Percentiles rank a stretch among this genome's conserved stretches.
These are phyloP conservation scores for Rickenella mellea DNA, from an alignment of 768 basidiomycete species.

Conservation along the genomic window DNA sequence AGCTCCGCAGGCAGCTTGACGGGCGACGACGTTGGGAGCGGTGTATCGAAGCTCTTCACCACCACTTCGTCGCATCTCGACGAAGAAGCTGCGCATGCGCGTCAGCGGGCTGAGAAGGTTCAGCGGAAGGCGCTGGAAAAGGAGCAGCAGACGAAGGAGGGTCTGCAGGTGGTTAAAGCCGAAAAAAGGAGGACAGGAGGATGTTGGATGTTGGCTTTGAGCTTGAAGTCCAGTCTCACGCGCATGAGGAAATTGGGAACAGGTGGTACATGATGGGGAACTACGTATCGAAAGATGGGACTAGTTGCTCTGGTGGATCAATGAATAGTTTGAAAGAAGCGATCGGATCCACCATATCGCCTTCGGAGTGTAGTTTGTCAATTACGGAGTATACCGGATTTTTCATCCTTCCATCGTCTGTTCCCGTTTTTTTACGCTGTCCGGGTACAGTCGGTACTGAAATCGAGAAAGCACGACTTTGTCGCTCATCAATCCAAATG, in stretches of 20 bases:
- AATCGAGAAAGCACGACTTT: no score
- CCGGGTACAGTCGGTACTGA: no score
- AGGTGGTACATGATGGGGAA: constrained; percentile 8
- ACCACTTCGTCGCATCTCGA: neutral
- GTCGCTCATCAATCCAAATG: no score
- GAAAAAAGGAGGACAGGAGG: constrained; percentile 31
- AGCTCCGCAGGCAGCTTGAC: no score
- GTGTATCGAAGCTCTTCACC: neutral
- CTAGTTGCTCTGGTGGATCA: neutral
- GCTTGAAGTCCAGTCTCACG: constrained; percentile 30
- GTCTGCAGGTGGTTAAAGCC: constrained; percentile 29
- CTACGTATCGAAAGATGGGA: constrained; percentile 3
- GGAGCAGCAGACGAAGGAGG: constrained; percentile 15
- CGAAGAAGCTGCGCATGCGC: neutral
- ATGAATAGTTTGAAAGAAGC: constrained; percentile 9
- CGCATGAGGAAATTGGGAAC: constrained; percentile 12
- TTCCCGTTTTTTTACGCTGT: no score
- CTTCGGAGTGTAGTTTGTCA: no score
- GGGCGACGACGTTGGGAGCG: no score
- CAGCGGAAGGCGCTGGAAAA: constrained; percentile 6
- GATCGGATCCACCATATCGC: constrained; percentile 11
- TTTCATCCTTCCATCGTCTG: no score
- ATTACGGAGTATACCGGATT: no score
- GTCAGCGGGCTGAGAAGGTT: constrained; percentile 10
- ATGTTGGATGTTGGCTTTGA: constrained; percentile 33